Percentiles rank a stretch among this genome's conserved stretches.
Conservation (phyloP, 345 rosid species). For the Hibiscus mutabilis region DNA sequence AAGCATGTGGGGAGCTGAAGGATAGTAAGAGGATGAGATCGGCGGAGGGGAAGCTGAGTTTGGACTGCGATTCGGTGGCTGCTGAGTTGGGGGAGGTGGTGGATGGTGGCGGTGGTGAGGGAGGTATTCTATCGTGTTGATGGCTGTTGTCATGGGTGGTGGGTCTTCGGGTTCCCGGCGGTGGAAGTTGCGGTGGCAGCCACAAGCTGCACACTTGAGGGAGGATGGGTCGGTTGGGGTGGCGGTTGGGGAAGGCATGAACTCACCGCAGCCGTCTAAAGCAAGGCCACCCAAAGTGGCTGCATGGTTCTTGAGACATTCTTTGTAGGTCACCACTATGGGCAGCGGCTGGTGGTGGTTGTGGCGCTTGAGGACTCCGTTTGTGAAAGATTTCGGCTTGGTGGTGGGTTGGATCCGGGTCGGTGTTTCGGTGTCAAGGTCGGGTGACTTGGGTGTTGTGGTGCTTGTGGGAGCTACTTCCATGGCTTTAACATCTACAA, state of each 20-base stretch:
- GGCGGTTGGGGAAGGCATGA: slow-evolving; percentile 55
- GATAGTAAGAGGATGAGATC: slow-evolving; percentile 70
- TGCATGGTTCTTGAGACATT: slow-evolving; percentile 77
- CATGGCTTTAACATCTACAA: slow-evolving; percentile 53
- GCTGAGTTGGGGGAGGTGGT: slow-evolving; percentile 28
- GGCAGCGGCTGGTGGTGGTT: slow-evolving; percentile 25
- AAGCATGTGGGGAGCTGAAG: slow-evolving; percentile 74
- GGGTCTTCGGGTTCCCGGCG: slow-evolving; percentile 47
- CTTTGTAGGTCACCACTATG: slow-evolving; percentile 34
- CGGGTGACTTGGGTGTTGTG: slow-evolving; percentile 22
- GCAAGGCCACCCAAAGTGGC: slow-evolving; percentile 66
- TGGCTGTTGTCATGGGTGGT: slow-evolving; percentile 11
- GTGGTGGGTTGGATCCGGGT: slow-evolving; percentile 41
- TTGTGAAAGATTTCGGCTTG: slow-evolving; percentile 51
- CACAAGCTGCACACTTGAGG: slow-evolving; percentile 69
- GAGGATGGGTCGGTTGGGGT: slow-evolving; percentile 53
- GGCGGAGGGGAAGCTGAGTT: slow-evolving; percentile 80
- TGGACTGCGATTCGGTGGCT: slow-evolving; percentile 33
- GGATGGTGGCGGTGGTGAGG: slow-evolving; percentile 75
- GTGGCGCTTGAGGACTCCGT: slow-evolving; percentile 62
- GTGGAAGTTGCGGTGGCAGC: slow-evolving; percentile 88
- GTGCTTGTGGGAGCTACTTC: slow-evolving; percentile 40
- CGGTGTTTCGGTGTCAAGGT: slow-evolving; percentile 40
- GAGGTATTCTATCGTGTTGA: slow-evolving; percentile 38
- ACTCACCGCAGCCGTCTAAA: slow-evolving; percentile 78